phyloP scores from a whole-genome alignment of 1,284 basidiomycete species.

The Exobasidium cylindrosporum region DNA sequence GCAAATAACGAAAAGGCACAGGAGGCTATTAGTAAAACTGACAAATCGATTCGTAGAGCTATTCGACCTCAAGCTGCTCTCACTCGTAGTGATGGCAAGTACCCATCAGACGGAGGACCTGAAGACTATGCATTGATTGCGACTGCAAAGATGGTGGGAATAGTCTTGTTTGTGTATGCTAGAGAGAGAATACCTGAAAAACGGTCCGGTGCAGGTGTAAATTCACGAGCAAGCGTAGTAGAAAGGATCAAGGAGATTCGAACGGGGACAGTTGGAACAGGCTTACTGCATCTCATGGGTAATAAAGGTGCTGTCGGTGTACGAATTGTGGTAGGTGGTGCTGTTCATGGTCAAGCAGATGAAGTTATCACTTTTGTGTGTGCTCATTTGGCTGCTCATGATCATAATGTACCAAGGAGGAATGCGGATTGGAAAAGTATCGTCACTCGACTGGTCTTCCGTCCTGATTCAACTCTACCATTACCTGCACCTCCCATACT shows the following conservation, averaged over 20 bases:
- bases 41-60: conserved; percentile 59
- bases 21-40: conserved; percentile 64
- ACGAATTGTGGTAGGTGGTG: conserved; percentile 66
- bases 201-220: conserved; percentile 57
- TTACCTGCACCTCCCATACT: conserved; percentile 10
- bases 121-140: conserved; percentile 48
- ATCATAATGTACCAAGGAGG: conserved; percentile 68
- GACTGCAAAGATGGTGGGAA: conserved; percentile 43
- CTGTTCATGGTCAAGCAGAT: conserved; percentile 16
- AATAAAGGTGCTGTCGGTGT: conserved; percentile 94
- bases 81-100: conserved; percentile 29
- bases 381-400: conserved; percentile 83
- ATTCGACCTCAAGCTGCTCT: conserved; percentile 34
- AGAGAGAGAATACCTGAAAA: conserved; percentile 60
- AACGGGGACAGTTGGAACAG: conserved; percentile 49
- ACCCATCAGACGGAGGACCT: conserved; percentile 49
- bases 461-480: conserved; percentile 19
- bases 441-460: conserved; percentile 75
- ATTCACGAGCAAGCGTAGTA: conserved; percentile 59
- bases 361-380: conserved; percentile 73
- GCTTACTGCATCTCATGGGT: conserved; percentile 65
- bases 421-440: conserved; percentile 77
- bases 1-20: conserved; percentile 63
- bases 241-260: conserved; percentile 48
- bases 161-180: conserved; percentile 67